phyloP scores from a whole-genome alignment of 345 rosid species.

The Tarenaya hassleriana region DNA sequence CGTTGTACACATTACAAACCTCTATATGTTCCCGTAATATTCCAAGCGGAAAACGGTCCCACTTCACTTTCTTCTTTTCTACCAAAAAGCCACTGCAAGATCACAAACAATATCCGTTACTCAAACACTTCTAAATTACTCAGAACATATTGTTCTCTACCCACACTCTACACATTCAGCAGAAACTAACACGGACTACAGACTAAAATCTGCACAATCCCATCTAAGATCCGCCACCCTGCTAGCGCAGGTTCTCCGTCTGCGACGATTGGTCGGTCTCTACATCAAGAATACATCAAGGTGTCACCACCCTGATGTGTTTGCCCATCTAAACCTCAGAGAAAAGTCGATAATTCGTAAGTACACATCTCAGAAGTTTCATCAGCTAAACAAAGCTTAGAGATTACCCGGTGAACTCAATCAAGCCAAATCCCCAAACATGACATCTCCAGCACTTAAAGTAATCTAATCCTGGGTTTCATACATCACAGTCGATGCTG shows the following conservation, averaged over 20 bases:
- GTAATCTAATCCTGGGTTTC: too few species aligned
- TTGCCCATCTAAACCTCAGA: too few species aligned
- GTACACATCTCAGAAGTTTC: neutral
- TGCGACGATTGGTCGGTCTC: too few species aligned
- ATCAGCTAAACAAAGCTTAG: too few species aligned
- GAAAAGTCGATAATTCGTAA: neutral
- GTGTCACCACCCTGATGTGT: too few species aligned
- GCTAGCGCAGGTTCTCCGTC: too few species aligned
- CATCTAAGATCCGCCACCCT: neutral
- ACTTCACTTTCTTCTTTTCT: slow-evolving; percentile 54
- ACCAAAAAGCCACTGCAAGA: slow-evolving; percentile 72
- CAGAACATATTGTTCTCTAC: neutral
- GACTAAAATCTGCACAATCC: neutral
- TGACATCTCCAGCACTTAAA: too few species aligned
- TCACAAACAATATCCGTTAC: slow-evolving; percentile 3
- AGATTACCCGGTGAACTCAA: too few species aligned
- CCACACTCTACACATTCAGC: neutral
- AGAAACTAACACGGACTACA: slow-evolving; percentile 3
- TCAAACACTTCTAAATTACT: slow-evolving; percentile 9
- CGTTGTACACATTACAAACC: slow-evolving; percentile 43
- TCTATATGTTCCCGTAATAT: slow-evolving; percentile 94
- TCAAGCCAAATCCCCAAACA: too few species aligned
- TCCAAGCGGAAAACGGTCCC: slow-evolving; percentile 80
- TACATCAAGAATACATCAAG: too few species aligned
- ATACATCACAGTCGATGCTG: too few species aligned